phyloP scores from a whole-genome alignment of 2,329 filamentous ascomycete species.

The Phyllosticta ampelicida region DNA sequence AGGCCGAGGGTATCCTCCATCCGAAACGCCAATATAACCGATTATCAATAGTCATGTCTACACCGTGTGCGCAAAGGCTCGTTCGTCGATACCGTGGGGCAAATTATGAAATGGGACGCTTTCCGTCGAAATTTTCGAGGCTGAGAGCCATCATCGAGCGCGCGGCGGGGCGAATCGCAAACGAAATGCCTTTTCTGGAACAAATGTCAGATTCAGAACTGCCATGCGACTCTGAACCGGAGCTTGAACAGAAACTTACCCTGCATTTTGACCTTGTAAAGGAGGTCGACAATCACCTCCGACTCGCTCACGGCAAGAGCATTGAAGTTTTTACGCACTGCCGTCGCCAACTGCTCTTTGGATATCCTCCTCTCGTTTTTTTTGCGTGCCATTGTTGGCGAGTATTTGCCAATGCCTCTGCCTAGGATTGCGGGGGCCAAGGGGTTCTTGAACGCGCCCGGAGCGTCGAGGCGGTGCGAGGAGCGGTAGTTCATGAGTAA shows the following conservation, averaged over 20 bases:
- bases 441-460: slow-evolving; percentile 53
- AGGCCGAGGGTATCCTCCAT: slow-evolving; percentile 7
- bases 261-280: slow-evolving; percentile 58
- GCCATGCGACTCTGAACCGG: neutral
- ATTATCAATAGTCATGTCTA: slow-evolving; percentile 1
- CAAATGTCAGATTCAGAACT: slow-evolving; percentile 7
- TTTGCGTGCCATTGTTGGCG: slow-evolving; percentile 63
- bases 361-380: slow-evolving; percentile 55
- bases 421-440: slow-evolving; percentile 41
- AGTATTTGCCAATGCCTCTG: slow-evolving; percentile 55
- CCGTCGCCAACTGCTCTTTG: slow-evolving; percentile 60
- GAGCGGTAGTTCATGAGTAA: slow-evolving; percentile 66
- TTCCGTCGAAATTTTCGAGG: slow-evolving; percentile 23
- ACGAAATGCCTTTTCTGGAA: slow-evolving; percentile 36
- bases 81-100: neutral
- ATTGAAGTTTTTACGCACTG: slow-evolving; percentile 76
- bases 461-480: slow-evolving; percentile 59
- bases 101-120: slow-evolving; percentile 9
- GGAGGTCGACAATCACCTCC: slow-evolving; percentile 69
- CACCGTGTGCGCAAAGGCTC: slow-evolving; percentile 1
- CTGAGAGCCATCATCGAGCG: slow-evolving; percentile 16
- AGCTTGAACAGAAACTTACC: slow-evolving; percentile 27
- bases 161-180: slow-evolving; percentile 31
- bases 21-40: slow-evolving; percentile 4
- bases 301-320: slow-evolving; percentile 67